Evolutionary conservation across 75 land plant species (phyloP).

Genomic region (Selaginella tamariscina): DNA sequence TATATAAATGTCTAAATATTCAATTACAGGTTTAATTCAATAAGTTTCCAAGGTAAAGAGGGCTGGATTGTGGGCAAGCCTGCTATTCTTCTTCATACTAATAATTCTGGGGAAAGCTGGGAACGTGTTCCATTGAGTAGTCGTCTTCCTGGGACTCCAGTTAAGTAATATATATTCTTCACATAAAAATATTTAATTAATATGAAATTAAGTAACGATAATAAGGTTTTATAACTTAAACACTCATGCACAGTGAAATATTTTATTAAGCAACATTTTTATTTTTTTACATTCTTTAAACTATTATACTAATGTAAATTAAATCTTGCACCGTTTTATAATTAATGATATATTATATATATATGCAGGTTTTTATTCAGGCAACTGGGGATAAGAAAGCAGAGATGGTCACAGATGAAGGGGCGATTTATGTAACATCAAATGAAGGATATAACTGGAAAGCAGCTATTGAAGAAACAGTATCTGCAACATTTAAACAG

Average conservation of each 20-base stretch:
- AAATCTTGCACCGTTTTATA: neutral
- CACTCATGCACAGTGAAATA: no score
- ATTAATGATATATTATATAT: no score
- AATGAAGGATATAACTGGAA: slow-evolving; percentile 96
- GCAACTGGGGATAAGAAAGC: slow-evolving; percentile 90
- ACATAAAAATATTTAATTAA: no score
- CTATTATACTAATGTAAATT: no score
- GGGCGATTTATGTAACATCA: slow-evolving; percentile 88
- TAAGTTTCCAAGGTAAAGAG: slow-evolving; percentile 85
- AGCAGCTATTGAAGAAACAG: slow-evolving; percentile 97
- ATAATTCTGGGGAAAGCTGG: slow-evolving; percentile 86
- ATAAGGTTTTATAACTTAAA: no score
- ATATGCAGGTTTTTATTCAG: slow-evolving; percentile 65
- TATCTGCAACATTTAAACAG: slow-evolving; percentile 94
- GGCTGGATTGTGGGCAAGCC: slow-evolving; percentile 99
- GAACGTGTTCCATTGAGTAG: slow-evolving; percentile 81
- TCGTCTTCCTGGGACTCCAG: slow-evolving; percentile 95
- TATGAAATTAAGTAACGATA: no score
- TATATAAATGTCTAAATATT: slow-evolving; percentile 96
- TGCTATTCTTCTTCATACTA: slow-evolving; percentile 78
- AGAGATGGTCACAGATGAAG: slow-evolving; percentile 97
- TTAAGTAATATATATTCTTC: slow-evolving; percentile 22
- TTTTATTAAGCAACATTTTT: no score
- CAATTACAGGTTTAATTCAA: slow-evolving; percentile 90
- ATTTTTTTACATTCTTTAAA: neutral